phyloP scores from a whole-genome alignment of 768 basidiomycete genomes.

The Crassisporium funariophilum region DNA sequence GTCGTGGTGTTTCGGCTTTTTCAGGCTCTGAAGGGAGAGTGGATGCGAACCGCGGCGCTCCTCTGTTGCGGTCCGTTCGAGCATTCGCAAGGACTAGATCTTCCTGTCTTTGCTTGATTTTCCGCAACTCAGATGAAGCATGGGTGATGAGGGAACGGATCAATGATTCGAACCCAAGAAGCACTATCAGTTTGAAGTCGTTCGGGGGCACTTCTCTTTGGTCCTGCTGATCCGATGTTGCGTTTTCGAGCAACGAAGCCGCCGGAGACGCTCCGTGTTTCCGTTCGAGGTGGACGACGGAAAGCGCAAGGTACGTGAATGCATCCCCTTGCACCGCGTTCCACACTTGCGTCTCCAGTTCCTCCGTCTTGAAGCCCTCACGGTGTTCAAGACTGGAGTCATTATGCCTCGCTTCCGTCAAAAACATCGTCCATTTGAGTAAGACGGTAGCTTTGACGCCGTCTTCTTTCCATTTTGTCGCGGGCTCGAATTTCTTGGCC shows the following conservation, averaged over 20 bases:
- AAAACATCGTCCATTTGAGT: constrained; percentile 88
- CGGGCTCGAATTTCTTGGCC: constrained; percentile 55
- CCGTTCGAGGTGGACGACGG: constrained; percentile 58
- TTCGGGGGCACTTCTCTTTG: constrained; percentile 46
- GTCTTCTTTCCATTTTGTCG: constrained; percentile 65
- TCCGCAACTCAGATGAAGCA: constrained; percentile 78
- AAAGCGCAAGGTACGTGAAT: constrained; percentile 69
- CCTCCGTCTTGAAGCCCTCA: constrained; percentile 71
- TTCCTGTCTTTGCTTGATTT: constrained; percentile 90
- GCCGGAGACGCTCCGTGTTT: constrained; percentile 37
- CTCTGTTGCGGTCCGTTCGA: constrained; percentile 62
- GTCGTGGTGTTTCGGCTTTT: constrained; percentile 54
- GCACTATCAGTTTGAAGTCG: constrained; percentile 55
- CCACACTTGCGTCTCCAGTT: constrained; percentile 81
- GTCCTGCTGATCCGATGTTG: constrained; percentile 43
- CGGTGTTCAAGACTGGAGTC: constrained; percentile 65
- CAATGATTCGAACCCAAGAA: constrained; percentile 70
- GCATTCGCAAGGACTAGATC: constrained; percentile 73
- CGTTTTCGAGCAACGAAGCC: constrained; percentile 35
- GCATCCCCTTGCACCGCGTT: constrained; percentile 82
- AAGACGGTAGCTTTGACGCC: constrained; percentile 72
- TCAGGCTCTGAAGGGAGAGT: constrained; percentile 44
- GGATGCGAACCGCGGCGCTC: constrained; percentile 49
- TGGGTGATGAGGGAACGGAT: constrained; percentile 72
- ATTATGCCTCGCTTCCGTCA: constrained; percentile 73